Evolutionary conservation across 202 grass and related monocot species (phyloP), one percentile per base, ranked within the genome.

Genomic region (Zoysia matrella): DNA sequence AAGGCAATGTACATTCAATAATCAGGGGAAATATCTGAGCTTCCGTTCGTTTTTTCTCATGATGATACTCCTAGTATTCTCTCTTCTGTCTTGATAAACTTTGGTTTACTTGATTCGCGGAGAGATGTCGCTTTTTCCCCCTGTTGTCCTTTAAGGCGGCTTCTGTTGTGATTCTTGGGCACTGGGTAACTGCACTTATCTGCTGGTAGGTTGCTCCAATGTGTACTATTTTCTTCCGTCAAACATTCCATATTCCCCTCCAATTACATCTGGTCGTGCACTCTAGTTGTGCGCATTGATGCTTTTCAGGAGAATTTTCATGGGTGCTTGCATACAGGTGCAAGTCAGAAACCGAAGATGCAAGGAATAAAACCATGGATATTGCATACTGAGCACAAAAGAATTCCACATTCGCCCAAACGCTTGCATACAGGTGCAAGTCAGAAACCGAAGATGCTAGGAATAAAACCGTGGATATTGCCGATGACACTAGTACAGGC

Each of bases 1-100:
- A 67, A 61, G 36, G 14, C 73, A 69, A 40, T 55, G 74, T 79
- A 67, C 42, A 61, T 50, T 51, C 8, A 74, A 74, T 82, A 82
- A 78, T 39, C 16, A 16, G 18, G 55, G 13, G 30, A 51, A 47
- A 15, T 39, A 40, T 36, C n/a, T 60, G 71, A 71, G 45, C n/a
- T 65, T 12, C 30, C 15, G 43, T 58, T 47, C 30, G 30, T 36
- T 0, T 36, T 36, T 36, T 36, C 30, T 36, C 30, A 36, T 36
- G 30, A 36, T 36, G 30, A 36, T 36, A 36, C 30, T 36, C 30
- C 30, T 36, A 36, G 30, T 36, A 36, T 36, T 36, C 30, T 36
- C 30, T 36, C 30, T 36, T 36, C 30, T 36, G 30, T 36, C 30
- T 36, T 36, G 30, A 36, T 36, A 36, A 36, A 36, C 30, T 36